These are phyloP conservation scores for Ballota nigra DNA, from an alignment of 257 asterid species.

Conservation along the genomic window DNA sequence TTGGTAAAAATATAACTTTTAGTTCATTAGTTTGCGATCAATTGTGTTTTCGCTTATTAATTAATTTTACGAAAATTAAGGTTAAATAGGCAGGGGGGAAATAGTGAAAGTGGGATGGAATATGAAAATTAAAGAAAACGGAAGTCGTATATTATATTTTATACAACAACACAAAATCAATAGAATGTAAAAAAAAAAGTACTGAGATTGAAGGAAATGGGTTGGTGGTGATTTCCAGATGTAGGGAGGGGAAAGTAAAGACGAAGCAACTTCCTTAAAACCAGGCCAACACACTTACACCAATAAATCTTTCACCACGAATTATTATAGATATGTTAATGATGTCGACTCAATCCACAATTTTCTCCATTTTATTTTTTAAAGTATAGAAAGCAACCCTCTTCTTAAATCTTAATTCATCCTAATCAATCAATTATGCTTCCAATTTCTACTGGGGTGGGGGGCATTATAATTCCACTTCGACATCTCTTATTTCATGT, in stretches of 20 bases:
- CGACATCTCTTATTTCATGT: background rate
- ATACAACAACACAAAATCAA: background rate
- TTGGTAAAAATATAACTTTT: too few relatives aligned
- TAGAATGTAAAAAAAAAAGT: background rate
- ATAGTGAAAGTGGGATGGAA: background rate
- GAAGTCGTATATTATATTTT: background rate
- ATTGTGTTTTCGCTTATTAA: too few relatives aligned
- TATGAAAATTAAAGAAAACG: background rate
- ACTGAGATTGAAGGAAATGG: background rate
- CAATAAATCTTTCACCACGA: constrained; percentile 12
- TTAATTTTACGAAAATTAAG: too few relatives aligned
- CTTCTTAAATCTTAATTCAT: background rate
- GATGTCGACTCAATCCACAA: background rate
- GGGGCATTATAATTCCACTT: background rate
- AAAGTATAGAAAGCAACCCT: background rate
- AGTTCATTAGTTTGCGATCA: too few relatives aligned
- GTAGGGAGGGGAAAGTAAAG: background rate
- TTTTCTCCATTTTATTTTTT: background rate
- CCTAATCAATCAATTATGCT: background rate
- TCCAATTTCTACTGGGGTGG: background rate
- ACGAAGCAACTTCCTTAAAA: constrained; percentile 4
- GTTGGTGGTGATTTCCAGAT: constrained; percentile 18
- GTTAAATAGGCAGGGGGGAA: background rate
- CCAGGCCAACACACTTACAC: background rate
- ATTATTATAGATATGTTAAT: constrained; percentile 3